A percentile compares a stretch with the other conserved stretches of the same genome.
Evolutionary conservation across 1,139 yeast species (phyloP).

Genomic region (Yamadazyma jaroonii): DNA sequence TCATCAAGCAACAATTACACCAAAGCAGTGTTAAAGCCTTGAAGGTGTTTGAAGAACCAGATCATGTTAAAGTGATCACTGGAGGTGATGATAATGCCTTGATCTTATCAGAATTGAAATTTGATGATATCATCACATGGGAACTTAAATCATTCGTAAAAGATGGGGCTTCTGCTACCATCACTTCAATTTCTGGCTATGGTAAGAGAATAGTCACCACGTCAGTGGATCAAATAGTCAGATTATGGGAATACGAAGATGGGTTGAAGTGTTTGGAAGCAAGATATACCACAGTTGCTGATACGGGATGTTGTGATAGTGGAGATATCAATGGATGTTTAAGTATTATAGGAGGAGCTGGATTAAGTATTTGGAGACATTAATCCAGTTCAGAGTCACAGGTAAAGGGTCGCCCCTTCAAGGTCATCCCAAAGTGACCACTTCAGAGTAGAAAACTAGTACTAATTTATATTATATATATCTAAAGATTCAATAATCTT

Average conservation of each 20-base stretch:
- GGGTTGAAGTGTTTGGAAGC: slow-evolving; percentile 38
- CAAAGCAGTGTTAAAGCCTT: slow-evolving; percentile 80
- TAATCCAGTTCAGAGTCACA: too few species aligned
- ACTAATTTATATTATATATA: background rate
- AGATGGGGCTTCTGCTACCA: slow-evolving; percentile 82
- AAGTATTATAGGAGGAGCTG: slow-evolving; percentile 69
- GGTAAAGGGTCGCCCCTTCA: too few species aligned
- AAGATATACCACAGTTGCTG: slow-evolving; percentile 79
- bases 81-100: slow-evolving; percentile 95
- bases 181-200: slow-evolving; percentile 57
- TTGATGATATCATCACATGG: slow-evolving; percentile 19
- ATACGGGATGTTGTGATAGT: slow-evolving; percentile 71
- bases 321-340: slow-evolving; percentile 23
- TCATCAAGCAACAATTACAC: slow-evolving; percentile 57
- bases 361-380: slow-evolving; percentile 53
- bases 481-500: slow-evolving; percentile 51
- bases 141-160: slow-evolving; percentile 31
- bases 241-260: slow-evolving; percentile 52
- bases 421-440: too few species aligned
- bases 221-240: slow-evolving; percentile 77
- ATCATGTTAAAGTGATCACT: slow-evolving; percentile 45
- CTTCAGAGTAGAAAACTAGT: too few species aligned
- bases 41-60: slow-evolving; percentile 11
- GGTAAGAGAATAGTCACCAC: slow-evolving; percentile 38
- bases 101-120: slow-evolving; percentile 37